Percentiles rank a stretch among this genome's conserved stretches.
Conservation (phyloP, 805 yeast genomes). For the Tetrapisispora pingtungensis region DNA sequence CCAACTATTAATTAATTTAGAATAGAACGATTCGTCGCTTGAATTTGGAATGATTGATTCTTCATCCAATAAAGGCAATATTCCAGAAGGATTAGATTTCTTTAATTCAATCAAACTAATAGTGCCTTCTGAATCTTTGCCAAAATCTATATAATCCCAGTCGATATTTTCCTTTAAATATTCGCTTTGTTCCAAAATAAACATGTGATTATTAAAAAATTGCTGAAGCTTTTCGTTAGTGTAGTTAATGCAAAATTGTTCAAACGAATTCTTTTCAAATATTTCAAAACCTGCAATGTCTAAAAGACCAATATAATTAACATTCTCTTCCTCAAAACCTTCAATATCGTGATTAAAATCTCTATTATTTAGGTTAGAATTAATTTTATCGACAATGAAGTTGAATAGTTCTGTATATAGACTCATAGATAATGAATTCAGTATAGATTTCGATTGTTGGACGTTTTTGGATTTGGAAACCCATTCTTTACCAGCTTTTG, state of each 20-base stretch:
- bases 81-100: conserved; percentile 50
- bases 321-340: too few relatives aligned
- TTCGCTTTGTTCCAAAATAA: conserved; percentile 94
- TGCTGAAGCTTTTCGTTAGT: conserved; percentile 97
- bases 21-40: conserved; percentile 70
- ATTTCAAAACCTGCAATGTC: conserved; percentile 99
- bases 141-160: conserved; percentile 95
- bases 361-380: conserved; percentile 43
- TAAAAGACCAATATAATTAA: conserved; percentile 77
- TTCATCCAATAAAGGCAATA: conserved; percentile 81
- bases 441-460: conserved; percentile 64
- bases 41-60: conserved; percentile 93
- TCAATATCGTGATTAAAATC: too few relatives aligned
- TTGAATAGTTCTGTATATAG: conserved; percentile 79
- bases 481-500: conserved; percentile 82
- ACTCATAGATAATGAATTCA: conserved; percentile 82
- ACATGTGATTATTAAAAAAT: conserved; percentile 95
- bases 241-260: conserved; percentile 93
- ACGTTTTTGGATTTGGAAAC: conserved; percentile 74
- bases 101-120: conserved; percentile 79
- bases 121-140: conserved; percentile 88
- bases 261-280: conserved; percentile 86
- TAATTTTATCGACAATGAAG: conserved; percentile 64
- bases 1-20: conserved; percentile 63
- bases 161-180: conserved; percentile 86